Conservation (phyloP, 768 basidiomycete species). For the Phlebiopsis gigantea region DNA sequence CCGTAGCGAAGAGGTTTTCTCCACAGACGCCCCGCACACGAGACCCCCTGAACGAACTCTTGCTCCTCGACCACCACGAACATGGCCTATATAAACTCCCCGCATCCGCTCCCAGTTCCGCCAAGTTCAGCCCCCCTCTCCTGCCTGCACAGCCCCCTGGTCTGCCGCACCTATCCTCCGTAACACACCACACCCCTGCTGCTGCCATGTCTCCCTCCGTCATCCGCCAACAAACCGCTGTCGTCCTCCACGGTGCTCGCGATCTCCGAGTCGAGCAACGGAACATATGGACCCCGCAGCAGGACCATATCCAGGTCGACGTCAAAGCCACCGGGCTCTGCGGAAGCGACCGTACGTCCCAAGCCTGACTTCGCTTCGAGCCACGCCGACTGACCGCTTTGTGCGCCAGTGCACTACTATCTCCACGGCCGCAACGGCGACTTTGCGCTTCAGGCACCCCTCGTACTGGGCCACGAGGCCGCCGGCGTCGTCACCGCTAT, state of each 20-base stretch:
- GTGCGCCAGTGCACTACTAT: slow-evolving; percentile 79
- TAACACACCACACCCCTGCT: background rate
- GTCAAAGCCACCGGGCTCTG: slow-evolving; percentile 86
- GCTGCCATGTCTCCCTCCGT: slow-evolving; percentile 39
- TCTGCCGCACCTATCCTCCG: slow-evolving; percentile 6
- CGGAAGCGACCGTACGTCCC: slow-evolving; percentile 62
- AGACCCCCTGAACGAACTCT: background rate
- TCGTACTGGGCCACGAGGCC: slow-evolving; percentile 92
- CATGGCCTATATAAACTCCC: slow-evolving; percentile 9
- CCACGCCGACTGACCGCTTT: background rate
- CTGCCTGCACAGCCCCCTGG: background rate
- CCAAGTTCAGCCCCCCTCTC: slow-evolving; percentile 15
- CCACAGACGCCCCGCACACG: background rate
- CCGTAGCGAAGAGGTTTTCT: background rate
- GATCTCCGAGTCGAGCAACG: slow-evolving; percentile 81
- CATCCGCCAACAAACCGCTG: slow-evolving; percentile 57
- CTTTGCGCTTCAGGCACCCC: slow-evolving; percentile 78
- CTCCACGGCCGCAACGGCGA: slow-evolving; percentile 86
- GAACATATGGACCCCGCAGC: slow-evolving; percentile 62
- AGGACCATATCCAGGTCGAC: slow-evolving; percentile 74
- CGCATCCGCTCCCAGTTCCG: slow-evolving; percentile 14
- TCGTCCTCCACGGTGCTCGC: slow-evolving; percentile 77
- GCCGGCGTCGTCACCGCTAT: slow-evolving; percentile 86
- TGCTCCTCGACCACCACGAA: background rate
- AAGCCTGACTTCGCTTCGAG: background rate